Evolutionary conservation across 2,329 filamentous ascomycete species (phyloP).

Genomic region (Raffaelea albimanens): DNA sequence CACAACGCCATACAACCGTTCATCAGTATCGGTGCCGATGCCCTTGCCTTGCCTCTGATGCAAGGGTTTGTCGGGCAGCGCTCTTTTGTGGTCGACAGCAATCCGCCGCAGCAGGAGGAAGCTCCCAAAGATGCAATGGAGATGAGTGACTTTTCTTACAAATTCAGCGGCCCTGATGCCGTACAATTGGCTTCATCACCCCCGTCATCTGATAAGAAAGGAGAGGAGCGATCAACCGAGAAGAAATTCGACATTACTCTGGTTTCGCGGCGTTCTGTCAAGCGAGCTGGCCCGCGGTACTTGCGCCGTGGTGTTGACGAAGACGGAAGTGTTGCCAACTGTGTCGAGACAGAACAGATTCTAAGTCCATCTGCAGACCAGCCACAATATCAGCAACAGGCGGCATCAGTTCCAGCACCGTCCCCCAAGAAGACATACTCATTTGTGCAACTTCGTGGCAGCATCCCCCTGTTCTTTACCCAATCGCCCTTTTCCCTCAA

Average conservation of each 20-base stretch:
- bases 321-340: constrained; percentile 78
- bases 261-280: constrained; percentile 79
- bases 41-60: constrained; percentile 70
- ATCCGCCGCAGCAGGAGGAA: constrained; percentile 46
- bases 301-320: constrained; percentile 85
- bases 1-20: constrained; percentile 64
- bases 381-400: constrained; percentile 43
- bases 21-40: constrained; percentile 60
- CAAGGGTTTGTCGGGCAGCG: constrained; percentile 91
- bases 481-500: constrained; percentile 92
- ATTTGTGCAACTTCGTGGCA: constrained; percentile 80
- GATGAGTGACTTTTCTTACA: constrained; percentile 20
- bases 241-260: constrained; percentile 70
- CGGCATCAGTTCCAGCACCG: not conserved
- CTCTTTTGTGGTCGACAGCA: constrained; percentile 62
- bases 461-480: constrained; percentile 90
- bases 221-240: constrained; percentile 27
- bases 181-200: not conserved
- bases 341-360: constrained; percentile 91
- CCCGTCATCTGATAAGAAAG: too few species aligned
- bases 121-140: constrained; percentile 33
- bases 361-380: constrained; percentile 47
- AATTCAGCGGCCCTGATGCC: not conserved
- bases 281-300: constrained; percentile 82
- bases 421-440: constrained; percentile 58